Base-by-base conservation (phyloP, 768 basidiomycete species). In the Hirschioporus abietinus region DNA sequence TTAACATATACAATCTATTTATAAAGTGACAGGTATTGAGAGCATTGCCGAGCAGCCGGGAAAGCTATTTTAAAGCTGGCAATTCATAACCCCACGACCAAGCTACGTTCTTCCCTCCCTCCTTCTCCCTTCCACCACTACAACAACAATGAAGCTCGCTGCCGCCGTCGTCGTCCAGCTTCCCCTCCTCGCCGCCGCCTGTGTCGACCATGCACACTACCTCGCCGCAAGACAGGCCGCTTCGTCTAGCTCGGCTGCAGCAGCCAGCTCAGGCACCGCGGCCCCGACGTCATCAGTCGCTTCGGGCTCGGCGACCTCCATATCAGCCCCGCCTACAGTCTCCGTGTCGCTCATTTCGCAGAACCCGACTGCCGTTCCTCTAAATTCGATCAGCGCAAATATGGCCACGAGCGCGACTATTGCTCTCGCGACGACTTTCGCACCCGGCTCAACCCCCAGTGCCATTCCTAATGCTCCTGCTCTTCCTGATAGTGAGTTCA, bases 331-430 rank as follows among this genome's bases (percentile, higher is more conserved):
- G 35, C 76, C 80, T 0, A 75, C 76, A 12, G 77, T 78, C 64
- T 75, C 83, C 6, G 79, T 86, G 74, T 76, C 82, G 20, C 76
- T 87, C 23, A 68, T 74, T 9, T 75, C 84, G 1, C 81, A 81
- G 7, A 87, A 88, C 73, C 86, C 88, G 0, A 88, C 87, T 34
- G 88, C 88, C 58, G 75, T 86, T 61, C 86, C 88, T 17, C 74
- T 89, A 61, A 74, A 83, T 0, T 74, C 72, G 9, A 87, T 89
- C 67, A 76, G 79, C 26, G 78, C 81, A 1, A 77, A 73, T 63
- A 81, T 82, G 10, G 52, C 81, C 27, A 78, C 78, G 59, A 78
- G 79, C 24, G 65, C 80, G 0, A 87, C 87, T 0, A 70, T 72
- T 27, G 74, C 85, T 1, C 74, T 90, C 5, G 75, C 78, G 4